phyloP scores from a whole-genome alignment of 768 basidiomycete genomes.

The Pisolithus marmoratus region DNA sequence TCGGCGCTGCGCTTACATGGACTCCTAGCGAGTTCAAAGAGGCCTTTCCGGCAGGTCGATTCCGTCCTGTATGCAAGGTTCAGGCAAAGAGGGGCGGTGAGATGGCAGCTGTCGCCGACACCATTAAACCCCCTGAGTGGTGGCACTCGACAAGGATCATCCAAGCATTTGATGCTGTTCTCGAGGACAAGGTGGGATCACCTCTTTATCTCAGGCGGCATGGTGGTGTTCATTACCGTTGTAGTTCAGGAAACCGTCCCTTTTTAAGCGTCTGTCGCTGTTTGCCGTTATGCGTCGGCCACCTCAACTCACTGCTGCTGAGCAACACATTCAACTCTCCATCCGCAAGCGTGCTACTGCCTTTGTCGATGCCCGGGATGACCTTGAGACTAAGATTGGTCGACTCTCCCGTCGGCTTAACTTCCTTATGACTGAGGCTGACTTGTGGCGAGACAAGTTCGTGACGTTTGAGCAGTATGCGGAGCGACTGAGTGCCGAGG shows the following conservation, averaged over 20 bases:
- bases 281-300: conserved; percentile 66
- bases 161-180: conserved; percentile 81
- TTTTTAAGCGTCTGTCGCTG: conserved; percentile 78
- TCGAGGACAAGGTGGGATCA: conserved; percentile 70
- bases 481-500: conserved; percentile 83
- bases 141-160: conserved; percentile 92
- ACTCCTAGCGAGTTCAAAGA: conserved; percentile 83
- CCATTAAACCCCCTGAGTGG: conserved; percentile 88
- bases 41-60: conserved; percentile 88
- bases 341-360: conserved; percentile 93
- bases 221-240: conserved; percentile 4
- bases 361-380: conserved; percentile 90
- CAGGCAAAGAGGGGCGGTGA: conserved; percentile 79
- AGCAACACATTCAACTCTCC: conserved; percentile 80
- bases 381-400: conserved; percentile 91
- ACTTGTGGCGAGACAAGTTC: conserved; percentile 90
- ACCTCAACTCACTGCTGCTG: conserved; percentile 70
- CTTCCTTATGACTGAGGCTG: conserved; percentile 88
- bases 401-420: conserved; percentile 79
- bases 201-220: background rate
- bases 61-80: conserved; percentile 88
- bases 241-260: conserved; percentile 82
- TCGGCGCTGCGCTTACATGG: conserved; percentile 4
- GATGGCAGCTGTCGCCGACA: conserved; percentile 78
- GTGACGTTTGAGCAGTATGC: conserved; percentile 93